Evolutionary conservation across 1,139 yeast species (phyloP).

Genomic region (Candida labiduridarum): DNA sequence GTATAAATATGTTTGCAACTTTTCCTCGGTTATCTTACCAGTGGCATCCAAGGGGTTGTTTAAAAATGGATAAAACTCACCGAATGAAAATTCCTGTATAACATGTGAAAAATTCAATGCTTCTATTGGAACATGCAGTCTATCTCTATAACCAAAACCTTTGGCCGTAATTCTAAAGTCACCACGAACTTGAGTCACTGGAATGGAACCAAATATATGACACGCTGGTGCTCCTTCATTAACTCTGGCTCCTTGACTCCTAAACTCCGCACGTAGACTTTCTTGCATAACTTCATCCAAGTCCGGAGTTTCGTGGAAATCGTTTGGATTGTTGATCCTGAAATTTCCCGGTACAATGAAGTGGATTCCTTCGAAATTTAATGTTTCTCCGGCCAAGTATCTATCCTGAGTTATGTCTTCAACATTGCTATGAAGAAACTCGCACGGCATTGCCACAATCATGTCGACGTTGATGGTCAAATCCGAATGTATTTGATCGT

Average conservation of each 20-base stretch:
- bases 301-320: constrained; percentile 60
- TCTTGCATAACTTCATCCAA: constrained; percentile 67
- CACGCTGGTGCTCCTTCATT: constrained; percentile 75
- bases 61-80: constrained; percentile 84
- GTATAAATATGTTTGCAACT: constrained; percentile 58
- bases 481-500: constrained; percentile 58
- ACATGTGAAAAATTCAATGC: constrained; percentile 79
- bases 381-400: constrained; percentile 72
- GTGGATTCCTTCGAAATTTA: constrained; percentile 64
- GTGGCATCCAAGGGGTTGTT: constrained; percentile 85
- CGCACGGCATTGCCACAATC: constrained; percentile 84
- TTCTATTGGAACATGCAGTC: constrained; percentile 48
- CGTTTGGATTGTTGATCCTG: constrained; percentile 44
- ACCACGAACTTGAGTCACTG: constrained; percentile 85
- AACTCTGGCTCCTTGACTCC: constrained; percentile 38
- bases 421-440: constrained; percentile 71
- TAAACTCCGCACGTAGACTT: constrained; percentile 65
- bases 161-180: constrained; percentile 82
- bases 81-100: constrained; percentile 86
- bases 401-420: constrained; percentile 78
- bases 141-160: constrained; percentile 61
- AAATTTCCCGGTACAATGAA: constrained; percentile 56
- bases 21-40: constrained; percentile 53
- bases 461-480: constrained; percentile 78
- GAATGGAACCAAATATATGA: constrained; percentile 83